Evolutionary conservation across 2,329 filamentous ascomycete genomes (phyloP), one percentile per base, ranked within the genome.

Genomic region (Chrysoporthe austroafricana): DNA sequence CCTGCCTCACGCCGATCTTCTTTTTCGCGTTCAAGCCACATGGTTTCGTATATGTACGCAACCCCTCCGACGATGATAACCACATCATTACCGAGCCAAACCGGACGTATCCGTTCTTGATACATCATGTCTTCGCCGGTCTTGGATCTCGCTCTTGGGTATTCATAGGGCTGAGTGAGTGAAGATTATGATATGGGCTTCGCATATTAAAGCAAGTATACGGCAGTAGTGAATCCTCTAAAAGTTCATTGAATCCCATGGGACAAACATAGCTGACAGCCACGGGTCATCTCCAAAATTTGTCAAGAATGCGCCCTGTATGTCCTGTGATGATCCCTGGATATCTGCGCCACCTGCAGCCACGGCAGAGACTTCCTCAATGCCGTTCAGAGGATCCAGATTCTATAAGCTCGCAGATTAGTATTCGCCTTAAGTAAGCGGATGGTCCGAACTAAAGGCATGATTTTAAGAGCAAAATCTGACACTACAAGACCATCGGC

Each of bases 191-290:
- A 4, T 54, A 54, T 13, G 16, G 32, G 32, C 32, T 14, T 54
- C 21, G 50, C 21, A 34, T 34, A 34, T 9, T 4, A 21, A 21
- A 26, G 48, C 48, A 26, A 8, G 16, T 6, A 48, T 16, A 54
- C 21, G 26, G 32, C 21, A 5, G 21, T 8, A 16, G 50, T 48
- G 26, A 48, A 13, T 32, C 8, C n/a, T 39, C 32, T 59, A 70
- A 42, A 68, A 65, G 44, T 70, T 68, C 66, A 68, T 66, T 2
- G 66, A 63, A 32, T 70, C 64, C 69, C 66, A 69, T 13, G 69
- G 66, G 11, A 66, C 62, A 42, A 69, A 70, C 26, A 69, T 69
- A 4, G 66, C 69, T 21, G 69, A 70, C 8, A 70, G 62, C 67
- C 69, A 70, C 7, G 63, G 66, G 11, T 70, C 69, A 48, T 69